Conservation (phyloP, 257 asterid species). For the Scutellaria baicalensis region DNA sequence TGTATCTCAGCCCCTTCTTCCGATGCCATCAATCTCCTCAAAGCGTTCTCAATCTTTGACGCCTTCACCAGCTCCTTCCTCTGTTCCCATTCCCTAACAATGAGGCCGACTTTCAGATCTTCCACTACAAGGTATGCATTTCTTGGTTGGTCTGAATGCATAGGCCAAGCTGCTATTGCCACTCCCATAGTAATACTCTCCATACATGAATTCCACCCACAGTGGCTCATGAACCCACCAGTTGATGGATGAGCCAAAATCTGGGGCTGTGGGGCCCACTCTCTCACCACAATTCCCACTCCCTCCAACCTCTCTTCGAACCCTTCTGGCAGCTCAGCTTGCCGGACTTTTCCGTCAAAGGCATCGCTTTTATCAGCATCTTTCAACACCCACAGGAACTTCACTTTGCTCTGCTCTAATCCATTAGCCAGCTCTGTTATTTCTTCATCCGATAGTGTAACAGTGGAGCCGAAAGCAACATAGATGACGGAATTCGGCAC, state of each 20-base stretch:
- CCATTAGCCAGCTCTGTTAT: constrained; percentile 32
- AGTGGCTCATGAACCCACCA: constrained; percentile 43
- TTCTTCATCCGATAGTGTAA: constrained; percentile 24
- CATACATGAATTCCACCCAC: constrained; percentile 45
- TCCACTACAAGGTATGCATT: constrained; percentile 20
- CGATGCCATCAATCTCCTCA: constrained; percentile 21
- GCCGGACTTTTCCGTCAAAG: constrained; percentile 10
- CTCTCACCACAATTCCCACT: constrained; percentile 28
- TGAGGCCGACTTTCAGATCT: constrained; percentile 20
- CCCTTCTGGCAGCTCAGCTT: constrained; percentile 20
- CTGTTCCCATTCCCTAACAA: constrained; percentile 30
- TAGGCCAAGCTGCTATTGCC: constrained; percentile 44
- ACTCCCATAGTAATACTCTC: constrained; percentile 37
- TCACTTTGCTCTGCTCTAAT: constrained; percentile 30
- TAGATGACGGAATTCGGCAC: constrained; percentile 31
- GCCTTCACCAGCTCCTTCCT: constrained; percentile 24
- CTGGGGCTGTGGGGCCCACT: constrained; percentile 43
- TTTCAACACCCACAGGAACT: constrained; percentile 41
- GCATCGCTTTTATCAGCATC: constrained; percentile 36
- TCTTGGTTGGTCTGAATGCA: constrained; percentile 44
- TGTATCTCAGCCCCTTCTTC: constrained; percentile 28
- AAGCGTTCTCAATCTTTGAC: constrained; percentile 5
- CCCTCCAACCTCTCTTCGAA: constrained; percentile 27
- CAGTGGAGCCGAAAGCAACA: constrained; percentile 36
- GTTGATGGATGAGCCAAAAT: constrained; percentile 29